These are phyloP conservation scores for Pseudopediastrum boryanum DNA, from an alignment of 139 green algal genomes.

Conservation along the genomic window DNA sequence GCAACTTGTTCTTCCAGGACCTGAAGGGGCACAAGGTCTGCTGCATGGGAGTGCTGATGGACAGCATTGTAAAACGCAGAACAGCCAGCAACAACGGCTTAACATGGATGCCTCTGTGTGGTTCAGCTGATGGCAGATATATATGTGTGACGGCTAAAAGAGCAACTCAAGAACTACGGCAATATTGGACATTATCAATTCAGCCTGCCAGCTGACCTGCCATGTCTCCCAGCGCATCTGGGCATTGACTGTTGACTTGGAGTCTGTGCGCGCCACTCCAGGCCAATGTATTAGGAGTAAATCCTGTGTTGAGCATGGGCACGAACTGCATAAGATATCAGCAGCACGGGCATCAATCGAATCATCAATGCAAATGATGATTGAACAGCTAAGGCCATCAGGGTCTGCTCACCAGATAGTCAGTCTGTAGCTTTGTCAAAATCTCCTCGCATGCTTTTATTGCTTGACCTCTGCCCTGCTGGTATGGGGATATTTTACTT, in stretches of 20 bases:
- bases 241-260: conserved; percentile 48
- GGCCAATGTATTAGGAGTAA: conserved; percentile 84
- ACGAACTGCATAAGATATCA: not conserved
- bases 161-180: too few species aligned
- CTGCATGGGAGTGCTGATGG: not conserved
- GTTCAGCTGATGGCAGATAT: too few species aligned
- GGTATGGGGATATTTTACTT: conserved; percentile 69
- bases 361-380: not conserved
- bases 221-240: conserved; percentile 68
- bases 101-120: too few species aligned
- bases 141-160: too few species aligned
- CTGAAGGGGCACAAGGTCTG: too few species aligned
- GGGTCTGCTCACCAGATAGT: conserved; percentile 51
- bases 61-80: too few species aligned
- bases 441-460: conserved; percentile 46
- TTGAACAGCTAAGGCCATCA: not conserved
- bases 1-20: conserved; percentile 16
- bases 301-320: conserved; percentile 44
- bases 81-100: too few species aligned
- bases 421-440: conserved; percentile 44
- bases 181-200: too few species aligned
- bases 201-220: too few species aligned
- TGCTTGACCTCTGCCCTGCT: conserved; percentile 58
- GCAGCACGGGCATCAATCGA: conserved; percentile 10
- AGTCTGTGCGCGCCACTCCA: conserved; percentile 42